Percentiles rank a stretch among this genome's conserved stretches.
Conservation (phyloP, 2,329 filamentous ascomycete species). For the Coccinonectria pachysandricola region DNA sequence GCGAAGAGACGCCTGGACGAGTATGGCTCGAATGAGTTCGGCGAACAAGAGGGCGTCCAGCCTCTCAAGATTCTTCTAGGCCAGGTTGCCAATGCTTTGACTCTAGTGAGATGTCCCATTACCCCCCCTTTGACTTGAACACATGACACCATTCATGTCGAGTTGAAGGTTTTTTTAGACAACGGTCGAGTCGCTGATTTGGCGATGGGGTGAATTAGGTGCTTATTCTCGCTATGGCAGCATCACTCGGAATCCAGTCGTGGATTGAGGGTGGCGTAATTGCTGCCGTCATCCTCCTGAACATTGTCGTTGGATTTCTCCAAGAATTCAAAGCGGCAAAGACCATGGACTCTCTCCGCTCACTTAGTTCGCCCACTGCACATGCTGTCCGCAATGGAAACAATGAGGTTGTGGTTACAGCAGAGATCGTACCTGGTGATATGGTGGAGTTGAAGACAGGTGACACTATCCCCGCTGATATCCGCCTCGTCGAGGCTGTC, state of each 20-base stretch:
- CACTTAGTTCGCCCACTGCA: constrained; percentile 21
- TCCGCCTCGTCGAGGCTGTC: constrained; percentile 44
- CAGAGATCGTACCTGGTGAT: constrained; percentile 45
- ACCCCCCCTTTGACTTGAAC: neutral
- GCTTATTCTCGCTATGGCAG: constrained; percentile 44
- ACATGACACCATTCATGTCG: too few relatives aligned
- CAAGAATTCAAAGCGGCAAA: constrained; percentile 36
- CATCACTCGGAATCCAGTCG: constrained; percentile 45
- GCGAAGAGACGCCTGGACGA: constrained; percentile 42
- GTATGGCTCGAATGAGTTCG: constrained; percentile 53
- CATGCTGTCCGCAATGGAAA: constrained; percentile 28
- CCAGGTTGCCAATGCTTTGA: constrained; percentile 61
- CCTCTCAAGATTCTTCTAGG: constrained; percentile 52
- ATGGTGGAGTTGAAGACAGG: constrained; percentile 43
- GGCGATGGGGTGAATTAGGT: too few relatives aligned
- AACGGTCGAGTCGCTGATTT: too few relatives aligned
- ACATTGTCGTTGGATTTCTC: constrained; percentile 41
- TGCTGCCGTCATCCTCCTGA: constrained; percentile 45
- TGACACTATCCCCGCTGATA: constrained; percentile 51
- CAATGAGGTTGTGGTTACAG: constrained; percentile 24
- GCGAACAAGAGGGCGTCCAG: constrained; percentile 48
- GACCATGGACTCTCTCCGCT: constrained; percentile 35
- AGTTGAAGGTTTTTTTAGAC: too few relatives aligned
- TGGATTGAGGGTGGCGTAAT: constrained; percentile 52
- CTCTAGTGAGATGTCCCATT: constrained; percentile 34